phyloP scores from a whole-genome alignment of 768 basidiomycete species.

The Crepidotus variabilis region DNA sequence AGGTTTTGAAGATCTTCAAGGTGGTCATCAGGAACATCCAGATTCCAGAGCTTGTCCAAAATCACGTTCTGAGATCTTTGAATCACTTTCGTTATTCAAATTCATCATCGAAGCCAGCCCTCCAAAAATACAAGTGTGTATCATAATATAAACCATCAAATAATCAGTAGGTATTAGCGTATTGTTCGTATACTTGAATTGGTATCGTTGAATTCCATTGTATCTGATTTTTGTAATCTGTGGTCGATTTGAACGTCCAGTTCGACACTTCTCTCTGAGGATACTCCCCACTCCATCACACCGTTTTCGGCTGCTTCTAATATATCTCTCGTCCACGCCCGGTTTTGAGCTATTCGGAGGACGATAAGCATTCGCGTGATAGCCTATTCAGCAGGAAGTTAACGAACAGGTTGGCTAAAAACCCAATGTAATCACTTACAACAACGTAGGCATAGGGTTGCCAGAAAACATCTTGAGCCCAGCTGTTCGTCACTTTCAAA shows the following conservation, averaged over 20 bases:
- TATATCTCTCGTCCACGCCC: slow-evolving; percentile 35
- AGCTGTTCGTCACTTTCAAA: slow-evolving; percentile 17
- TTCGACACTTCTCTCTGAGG: slow-evolving; percentile 31
- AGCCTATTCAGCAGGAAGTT: slow-evolving; percentile 14
- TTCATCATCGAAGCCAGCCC: no score
- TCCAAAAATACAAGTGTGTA: no score
- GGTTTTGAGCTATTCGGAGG: slow-evolving; percentile 35
- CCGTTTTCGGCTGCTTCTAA: slow-evolving; percentile 27
- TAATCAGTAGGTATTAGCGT: not conserved
- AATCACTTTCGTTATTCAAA: no score
- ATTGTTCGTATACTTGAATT: not conserved
- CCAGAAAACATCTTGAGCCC: slow-evolving; percentile 26
- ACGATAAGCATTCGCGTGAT: slow-evolving; percentile 37
- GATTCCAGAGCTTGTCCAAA: no score
- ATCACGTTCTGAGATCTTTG: no score
- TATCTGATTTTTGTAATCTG: not conserved
- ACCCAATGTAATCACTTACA: slow-evolving; percentile 17
- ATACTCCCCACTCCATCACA: slow-evolving; percentile 35
- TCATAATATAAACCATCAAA: not conserved
- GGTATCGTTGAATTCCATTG: not conserved
- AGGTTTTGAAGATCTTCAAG: no score
- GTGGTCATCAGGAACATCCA: no score
- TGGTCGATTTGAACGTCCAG: slow-evolving; percentile 8
- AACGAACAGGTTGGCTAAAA: not conserved
- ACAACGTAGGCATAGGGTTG: slow-evolving; percentile 27